Evolutionary conservation across 805 yeast species (phyloP).

Genomic region (Kodamaea fukazawae): DNA sequence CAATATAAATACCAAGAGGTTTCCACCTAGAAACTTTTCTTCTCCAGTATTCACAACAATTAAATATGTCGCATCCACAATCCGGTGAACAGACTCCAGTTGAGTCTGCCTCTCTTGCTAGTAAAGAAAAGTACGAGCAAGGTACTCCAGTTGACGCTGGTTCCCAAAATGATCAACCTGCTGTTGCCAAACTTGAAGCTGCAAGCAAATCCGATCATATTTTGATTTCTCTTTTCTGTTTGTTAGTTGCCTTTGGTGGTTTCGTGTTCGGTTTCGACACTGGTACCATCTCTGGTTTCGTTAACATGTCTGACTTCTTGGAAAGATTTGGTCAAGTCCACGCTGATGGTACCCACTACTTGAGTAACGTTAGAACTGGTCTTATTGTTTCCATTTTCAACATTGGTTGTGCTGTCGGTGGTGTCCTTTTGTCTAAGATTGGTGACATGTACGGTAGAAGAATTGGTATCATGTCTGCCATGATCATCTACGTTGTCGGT

Average conservation of each 20-base stretch:
- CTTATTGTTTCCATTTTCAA: constrained; percentile 28
- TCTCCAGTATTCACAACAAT: constrained; percentile 3
- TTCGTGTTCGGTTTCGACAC: constrained; percentile 30
- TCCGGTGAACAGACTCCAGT: constrained; percentile 37
- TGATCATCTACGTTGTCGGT: constrained; percentile 28
- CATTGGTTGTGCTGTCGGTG: constrained; percentile 31
- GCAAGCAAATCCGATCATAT: constrained; percentile 25
- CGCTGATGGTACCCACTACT: constrained; percentile 17
- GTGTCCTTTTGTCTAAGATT: constrained; percentile 21
- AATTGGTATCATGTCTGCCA: constrained; percentile 25
- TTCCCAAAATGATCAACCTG: constrained; percentile 3
- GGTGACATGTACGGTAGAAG: constrained; percentile 28
- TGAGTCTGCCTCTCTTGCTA: constrained; percentile 23
- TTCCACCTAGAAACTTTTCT: neutral
- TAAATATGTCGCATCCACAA: constrained; percentile 19
- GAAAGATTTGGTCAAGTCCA: constrained; percentile 20
- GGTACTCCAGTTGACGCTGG: constrained; percentile 1
- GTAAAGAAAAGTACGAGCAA: constrained; percentile 19
- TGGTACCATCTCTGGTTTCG: constrained; percentile 32
- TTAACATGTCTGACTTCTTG: constrained; percentile 25
- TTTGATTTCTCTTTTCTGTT: constrained; percentile 29
- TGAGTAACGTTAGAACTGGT: constrained; percentile 25
- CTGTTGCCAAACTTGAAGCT: constrained; percentile 1
- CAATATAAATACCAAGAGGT: no score
- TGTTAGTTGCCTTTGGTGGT: constrained; percentile 30